A percentile compares a stretch with the other conserved stretches of the same genome.
Conservation (phyloP, 2,329 filamentous ascomycete species). For the Leptosphaerulina australis region DNA sequence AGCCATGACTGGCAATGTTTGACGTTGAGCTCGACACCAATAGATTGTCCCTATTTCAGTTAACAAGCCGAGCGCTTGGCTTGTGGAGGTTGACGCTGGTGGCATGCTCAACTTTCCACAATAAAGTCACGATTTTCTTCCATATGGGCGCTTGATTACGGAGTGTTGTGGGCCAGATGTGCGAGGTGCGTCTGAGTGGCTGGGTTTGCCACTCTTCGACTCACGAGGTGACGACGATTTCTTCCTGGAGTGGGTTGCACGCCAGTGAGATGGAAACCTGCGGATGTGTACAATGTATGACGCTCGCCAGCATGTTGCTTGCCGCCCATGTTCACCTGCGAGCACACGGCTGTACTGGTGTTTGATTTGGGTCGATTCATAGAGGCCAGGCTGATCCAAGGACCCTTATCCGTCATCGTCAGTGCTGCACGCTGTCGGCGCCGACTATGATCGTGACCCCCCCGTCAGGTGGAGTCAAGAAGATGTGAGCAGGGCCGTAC, state of each 20-base stretch:
- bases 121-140: conserved; percentile 14
- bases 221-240: conserved; percentile 26
- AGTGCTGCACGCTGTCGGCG: conserved; percentile 19
- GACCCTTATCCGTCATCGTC: conserved; percentile 19
- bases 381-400: conserved; percentile 24
- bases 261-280: conserved; percentile 19
- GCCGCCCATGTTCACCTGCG: conserved; percentile 23
- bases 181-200: conserved; percentile 22
- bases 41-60: conserved; percentile 1
- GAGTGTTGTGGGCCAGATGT: conserved; percentile 23
- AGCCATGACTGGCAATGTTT: conserved; percentile 16
- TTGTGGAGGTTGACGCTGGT: conserved; percentile 20
- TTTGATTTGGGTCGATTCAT: conserved; percentile 24
- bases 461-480: conserved; percentile 14
- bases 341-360: conserved; percentile 22
- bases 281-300: conserved; percentile 23
- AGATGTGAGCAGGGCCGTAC: conserved; percentile 17
- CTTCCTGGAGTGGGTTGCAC: conserved; percentile 17
- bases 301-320: conserved; percentile 18
- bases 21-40: conserved; percentile 19
- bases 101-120: conserved; percentile 16
- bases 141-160: conserved; percentile 29
- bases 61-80: conserved; percentile 14
- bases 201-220: conserved; percentile 24
- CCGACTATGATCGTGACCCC: conserved; percentile 22